Conservation (phyloP, 306 rosid genomes). For the Leucaena leucocephala region DNA sequence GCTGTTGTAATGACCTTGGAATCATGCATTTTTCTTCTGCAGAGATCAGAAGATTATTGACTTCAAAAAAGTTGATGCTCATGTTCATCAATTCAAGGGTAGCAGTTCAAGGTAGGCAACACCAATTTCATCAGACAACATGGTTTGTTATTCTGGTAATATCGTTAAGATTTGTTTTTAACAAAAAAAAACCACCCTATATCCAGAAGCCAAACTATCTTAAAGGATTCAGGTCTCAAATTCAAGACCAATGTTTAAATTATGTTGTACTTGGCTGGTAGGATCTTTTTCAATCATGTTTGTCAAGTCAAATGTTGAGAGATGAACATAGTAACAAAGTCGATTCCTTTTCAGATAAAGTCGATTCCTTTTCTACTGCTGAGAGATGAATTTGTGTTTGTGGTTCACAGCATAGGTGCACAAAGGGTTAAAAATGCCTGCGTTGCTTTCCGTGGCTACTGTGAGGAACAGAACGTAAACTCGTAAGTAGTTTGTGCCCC, state of each 20-base stretch:
- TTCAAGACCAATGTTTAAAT: too few species aligned
- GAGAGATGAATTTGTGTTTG: constrained; percentile 28
- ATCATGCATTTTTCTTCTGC: constrained; percentile 3
- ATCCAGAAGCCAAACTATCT: too few species aligned
- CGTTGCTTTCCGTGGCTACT: constrained; percentile 71
- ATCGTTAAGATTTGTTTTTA: too few species aligned
- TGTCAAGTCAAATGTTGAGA: too few species aligned
- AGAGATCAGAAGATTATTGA: constrained; percentile 63
- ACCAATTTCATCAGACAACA: neutral
- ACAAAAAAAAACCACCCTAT: too few species aligned
- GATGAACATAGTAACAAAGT: too few species aligned
- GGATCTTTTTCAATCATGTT: too few species aligned
- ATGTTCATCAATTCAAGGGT: constrained; percentile 81
- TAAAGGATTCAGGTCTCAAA: too few species aligned
- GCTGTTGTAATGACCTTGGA: neutral
- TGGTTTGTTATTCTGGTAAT: too few species aligned
- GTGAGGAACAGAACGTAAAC: constrained; percentile 75
- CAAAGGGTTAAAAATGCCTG: constrained; percentile 81
- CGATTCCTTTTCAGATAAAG: neutral
- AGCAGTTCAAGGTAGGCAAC: constrained; percentile 66
- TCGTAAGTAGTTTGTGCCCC: constrained; percentile 60
- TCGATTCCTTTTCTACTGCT: neutral
- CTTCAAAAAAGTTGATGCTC: constrained; percentile 73
- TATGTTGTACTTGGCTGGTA: too few species aligned
- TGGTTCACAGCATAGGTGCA: constrained; percentile 79